Evolutionary conservation across 2,329 filamentous ascomycete species (phyloP).

Genomic region (Septoria petroselini): DNA sequence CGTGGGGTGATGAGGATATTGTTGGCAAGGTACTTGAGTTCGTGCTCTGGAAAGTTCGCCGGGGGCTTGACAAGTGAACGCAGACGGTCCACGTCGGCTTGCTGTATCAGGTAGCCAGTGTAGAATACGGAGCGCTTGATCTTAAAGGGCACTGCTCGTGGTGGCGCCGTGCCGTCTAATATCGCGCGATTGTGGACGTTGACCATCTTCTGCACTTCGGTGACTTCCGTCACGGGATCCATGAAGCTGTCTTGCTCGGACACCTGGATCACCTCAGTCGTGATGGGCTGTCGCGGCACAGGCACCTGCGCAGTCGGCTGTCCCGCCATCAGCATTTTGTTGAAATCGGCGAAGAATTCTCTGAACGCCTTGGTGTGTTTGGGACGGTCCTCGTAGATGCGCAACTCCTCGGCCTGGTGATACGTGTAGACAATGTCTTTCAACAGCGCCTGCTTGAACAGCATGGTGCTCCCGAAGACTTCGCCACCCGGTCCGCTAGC

Average conservation of each 20-base stretch:
- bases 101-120: slow-evolving; percentile 81
- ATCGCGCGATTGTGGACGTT: slow-evolving; percentile 74
- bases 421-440: slow-evolving; percentile 82
- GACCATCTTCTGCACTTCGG: slow-evolving; percentile 83
- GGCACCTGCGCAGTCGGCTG: slow-evolving; percentile 25
- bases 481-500: slow-evolving; percentile 75
- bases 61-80: slow-evolving; percentile 67
- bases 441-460: slow-evolving; percentile 87
- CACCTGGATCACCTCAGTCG: slow-evolving; percentile 81
- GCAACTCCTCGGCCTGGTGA: slow-evolving; percentile 73
- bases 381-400: slow-evolving; percentile 61
- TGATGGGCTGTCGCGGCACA: slow-evolving; percentile 61
- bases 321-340: slow-evolving; percentile 53
- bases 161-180: slow-evolving; percentile 45
- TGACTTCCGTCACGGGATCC: slow-evolving; percentile 74
- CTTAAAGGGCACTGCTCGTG: slow-evolving; percentile 53
- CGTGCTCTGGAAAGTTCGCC: slow-evolving; percentile 59
- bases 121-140: slow-evolving; percentile 89
- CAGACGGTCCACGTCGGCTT: slow-evolving; percentile 68
- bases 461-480: slow-evolving; percentile 76
- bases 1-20: slow-evolving; percentile 86
- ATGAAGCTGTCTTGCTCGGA: slow-evolving; percentile 70
- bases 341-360: slow-evolving; percentile 77
- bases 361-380: slow-evolving; percentile 76
- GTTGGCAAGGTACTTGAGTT: slow-evolving; percentile 79